These are phyloP conservation scores for Triangularia setosa DNA, from an alignment of 2,329 filamentous ascomycete genomes.

Conservation along the genomic window DNA sequence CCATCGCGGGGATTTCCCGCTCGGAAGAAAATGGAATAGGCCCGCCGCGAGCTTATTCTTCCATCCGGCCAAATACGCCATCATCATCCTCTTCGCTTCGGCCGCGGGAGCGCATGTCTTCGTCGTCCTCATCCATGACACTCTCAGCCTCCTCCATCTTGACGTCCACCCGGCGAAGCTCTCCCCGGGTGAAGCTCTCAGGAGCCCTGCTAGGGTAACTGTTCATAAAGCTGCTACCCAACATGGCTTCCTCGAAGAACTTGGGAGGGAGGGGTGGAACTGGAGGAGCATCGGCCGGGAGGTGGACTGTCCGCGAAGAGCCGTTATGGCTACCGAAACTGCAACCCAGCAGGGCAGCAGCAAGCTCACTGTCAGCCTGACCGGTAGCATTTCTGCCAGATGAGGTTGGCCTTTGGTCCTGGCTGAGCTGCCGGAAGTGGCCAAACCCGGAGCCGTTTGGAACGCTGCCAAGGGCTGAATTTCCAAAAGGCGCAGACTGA, in stretches of 20 bases:
- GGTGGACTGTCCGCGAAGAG: slow-evolving; percentile 59
- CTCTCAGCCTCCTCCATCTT: slow-evolving; percentile 66
- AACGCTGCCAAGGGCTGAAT: slow-evolving; percentile 48
- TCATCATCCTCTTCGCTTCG: slow-evolving; percentile 88
- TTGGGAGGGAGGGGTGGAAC: slow-evolving; percentile 82
- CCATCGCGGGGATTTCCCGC: slow-evolving; percentile 3
- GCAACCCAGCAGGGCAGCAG: slow-evolving; percentile 84
- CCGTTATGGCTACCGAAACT: slow-evolving; percentile 72
- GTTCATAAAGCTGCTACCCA: slow-evolving; percentile 59
- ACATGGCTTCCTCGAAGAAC: slow-evolving; percentile 62
- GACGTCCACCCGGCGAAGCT: slow-evolving; percentile 52
- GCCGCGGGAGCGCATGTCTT: slow-evolving; percentile 55
- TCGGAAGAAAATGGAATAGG: neutral
- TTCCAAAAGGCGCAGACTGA: slow-evolving; percentile 63
- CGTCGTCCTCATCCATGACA: slow-evolving; percentile 63
- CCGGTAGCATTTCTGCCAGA: slow-evolving; percentile 72
- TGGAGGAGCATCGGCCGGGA: slow-evolving; percentile 73
- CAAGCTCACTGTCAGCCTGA: slow-evolving; percentile 81
- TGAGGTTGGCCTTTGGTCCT: slow-evolving; percentile 72
- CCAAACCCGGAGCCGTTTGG: slow-evolving; percentile 47
- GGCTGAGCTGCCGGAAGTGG: slow-evolving; percentile 70
- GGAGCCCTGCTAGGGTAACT: slow-evolving; percentile 58
- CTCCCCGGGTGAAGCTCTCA: slow-evolving; percentile 62
- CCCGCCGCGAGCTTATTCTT: slow-evolving; percentile 57
- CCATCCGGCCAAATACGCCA: slow-evolving; percentile 94